phyloP scores from a whole-genome alignment of 2,329 filamentous ascomycete species.

The Podosphaera xanthii region DNA sequence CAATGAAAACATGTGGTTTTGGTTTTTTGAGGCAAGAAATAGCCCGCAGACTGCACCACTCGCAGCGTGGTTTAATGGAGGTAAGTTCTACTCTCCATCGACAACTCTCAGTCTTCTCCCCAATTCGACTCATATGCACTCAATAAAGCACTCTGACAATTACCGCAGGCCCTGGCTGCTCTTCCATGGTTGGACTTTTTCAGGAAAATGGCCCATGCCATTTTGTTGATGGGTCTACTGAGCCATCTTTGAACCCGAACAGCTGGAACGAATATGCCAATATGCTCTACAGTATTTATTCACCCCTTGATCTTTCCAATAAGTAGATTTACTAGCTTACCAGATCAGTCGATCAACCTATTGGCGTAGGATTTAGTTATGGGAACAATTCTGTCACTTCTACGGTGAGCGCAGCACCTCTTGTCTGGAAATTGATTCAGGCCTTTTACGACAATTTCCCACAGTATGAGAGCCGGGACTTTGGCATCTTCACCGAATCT shows the following conservation, averaged over 20 bases:
- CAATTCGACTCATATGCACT: too few species aligned
- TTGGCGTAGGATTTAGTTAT: slow-evolving; percentile 22
- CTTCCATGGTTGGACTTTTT: slow-evolving; percentile 38
- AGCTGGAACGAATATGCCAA: slow-evolving; percentile 20
- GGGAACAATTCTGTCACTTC: slow-evolving; percentile 21
- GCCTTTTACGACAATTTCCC: slow-evolving; percentile 41
- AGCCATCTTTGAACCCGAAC: slow-evolving; percentile 20
- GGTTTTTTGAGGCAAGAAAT: slow-evolving; percentile 37
- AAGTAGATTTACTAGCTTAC: neutral
- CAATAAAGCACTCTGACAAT: neutral
- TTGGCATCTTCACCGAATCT: slow-evolving; percentile 27
- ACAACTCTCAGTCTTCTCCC: too few species aligned
- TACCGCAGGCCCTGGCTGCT: slow-evolving; percentile 19
- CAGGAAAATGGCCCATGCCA: slow-evolving; percentile 23
- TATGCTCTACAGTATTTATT: slow-evolving; percentile 16
- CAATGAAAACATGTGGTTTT: slow-evolving; percentile 12
- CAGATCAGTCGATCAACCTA: slow-evolving; percentile 16
- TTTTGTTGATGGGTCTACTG: slow-evolving; percentile 19
- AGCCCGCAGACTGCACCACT: slow-evolving; percentile 23
- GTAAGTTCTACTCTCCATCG: neutral
- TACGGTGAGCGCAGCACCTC: slow-evolving; percentile 23
- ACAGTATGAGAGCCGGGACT: slow-evolving; percentile 33
- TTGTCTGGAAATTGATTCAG: slow-evolving; percentile 34
- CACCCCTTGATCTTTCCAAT: neutral
- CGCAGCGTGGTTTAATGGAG: slow-evolving; percentile 24